These are phyloP conservation scores for Saccharomycopsis selenospora DNA, from an alignment of 805 yeast genomes.

Conservation along the genomic window DNA sequence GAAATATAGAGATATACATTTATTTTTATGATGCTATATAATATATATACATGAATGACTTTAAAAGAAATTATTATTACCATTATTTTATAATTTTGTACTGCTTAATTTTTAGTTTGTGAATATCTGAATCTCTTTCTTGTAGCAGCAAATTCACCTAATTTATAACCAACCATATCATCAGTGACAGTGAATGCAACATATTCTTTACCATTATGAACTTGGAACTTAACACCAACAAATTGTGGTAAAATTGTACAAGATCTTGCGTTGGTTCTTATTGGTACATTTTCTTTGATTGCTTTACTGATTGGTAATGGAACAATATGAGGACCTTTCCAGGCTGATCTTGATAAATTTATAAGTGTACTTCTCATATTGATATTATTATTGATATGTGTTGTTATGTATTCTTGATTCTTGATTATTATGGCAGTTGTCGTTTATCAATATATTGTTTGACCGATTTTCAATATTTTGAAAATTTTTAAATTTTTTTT, in stretches of 20 bases:
- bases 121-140: slow-evolving; percentile 82
- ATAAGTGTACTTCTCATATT: slow-evolving; percentile 35
- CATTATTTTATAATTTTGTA: too few relatives aligned
- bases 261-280: slow-evolving; percentile 91
- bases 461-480: background rate
- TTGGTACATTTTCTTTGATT: slow-evolving; percentile 68
- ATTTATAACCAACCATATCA: slow-evolving; percentile 93
- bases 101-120: slow-evolving; percentile 51
- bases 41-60: background rate
- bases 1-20: background rate
- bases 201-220: slow-evolving; percentile 93
- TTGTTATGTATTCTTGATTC: too few relatives aligned
- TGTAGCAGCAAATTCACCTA: slow-evolving; percentile 94
- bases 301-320: slow-evolving; percentile 93
- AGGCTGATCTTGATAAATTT: slow-evolving; percentile 44
- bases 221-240: slow-evolving; percentile 89
- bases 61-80: background rate
- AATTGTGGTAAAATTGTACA: slow-evolving; percentile 95
- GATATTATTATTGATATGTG: too few relatives aligned
- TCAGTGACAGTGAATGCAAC: slow-evolving; percentile 81
- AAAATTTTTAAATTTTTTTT: background rate
- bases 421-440: background rate
- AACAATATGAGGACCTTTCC: slow-evolving; percentile 87
- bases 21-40: background rate
- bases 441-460: background rate